Evolutionary conservation across 169 alveolate genomes (phyloP), one percentile per base, ranked within the genome.

Genomic region (Hepatocystis sp.): DNA sequence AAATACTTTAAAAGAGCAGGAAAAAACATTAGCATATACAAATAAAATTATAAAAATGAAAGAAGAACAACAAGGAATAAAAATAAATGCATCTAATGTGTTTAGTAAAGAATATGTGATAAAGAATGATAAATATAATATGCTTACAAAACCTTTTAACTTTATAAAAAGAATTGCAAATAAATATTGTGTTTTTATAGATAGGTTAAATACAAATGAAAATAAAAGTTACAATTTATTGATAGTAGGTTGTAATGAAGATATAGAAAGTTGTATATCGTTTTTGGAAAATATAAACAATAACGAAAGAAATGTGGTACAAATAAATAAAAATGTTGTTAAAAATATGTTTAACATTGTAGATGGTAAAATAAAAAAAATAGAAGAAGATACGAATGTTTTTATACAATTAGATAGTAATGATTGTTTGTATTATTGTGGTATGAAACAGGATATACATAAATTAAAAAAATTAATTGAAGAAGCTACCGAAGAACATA

Each of bases 381-480:
- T 71, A 76, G 86, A 71, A 27, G 67, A 47, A 40, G 86, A 71
- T n/a, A 71, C 86, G 25, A 71, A 71, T 30, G 86, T 71, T 1
- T 44, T 71, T 11, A 15, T 71, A 11, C 86, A 71, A 23, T 28
- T 71, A 1, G 86, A 71, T n/a, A n/a, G n/a, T 71, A 71, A 71
- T 21, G 86, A 71, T 2, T 56, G 64, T 4, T 3, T 71, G 2
- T 56, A 71, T 63, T 71, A 71, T 34, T 71, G 86, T 61, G 86
- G 86, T 40, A 71, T 71, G 86, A 71, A 71, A 44, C 10, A 34
- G 4, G 65, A 71, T 71, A 30, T 71, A 13, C 55, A 40, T n/a
- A 40, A 27, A 3, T 56, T 71, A 51, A 71, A 71, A 34, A 76
- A 71, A 71, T 28, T 71, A 34, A 71, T 71, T 7, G 86, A 71